A percentile compares a stretch with the other conserved stretches of the same genome.
Conservation (phyloP, 305 asterid species). For the Rubia tinctorum region DNA sequence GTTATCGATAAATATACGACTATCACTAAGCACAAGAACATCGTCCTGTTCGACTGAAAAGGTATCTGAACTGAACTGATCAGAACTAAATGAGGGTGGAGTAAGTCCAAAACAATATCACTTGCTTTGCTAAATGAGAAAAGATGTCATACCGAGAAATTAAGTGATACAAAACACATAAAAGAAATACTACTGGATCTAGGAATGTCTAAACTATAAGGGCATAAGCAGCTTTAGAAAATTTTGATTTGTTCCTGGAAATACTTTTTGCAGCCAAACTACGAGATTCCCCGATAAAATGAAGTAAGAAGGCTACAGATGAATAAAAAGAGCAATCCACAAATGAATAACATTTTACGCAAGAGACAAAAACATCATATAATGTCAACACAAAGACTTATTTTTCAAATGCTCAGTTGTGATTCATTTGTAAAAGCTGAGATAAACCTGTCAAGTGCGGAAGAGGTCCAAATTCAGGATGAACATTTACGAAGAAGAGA, state of each 20-base stretch:
- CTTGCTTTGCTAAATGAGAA: no score
- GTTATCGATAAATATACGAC: not conserved
- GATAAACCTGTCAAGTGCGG: not conserved
- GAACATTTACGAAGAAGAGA: conserved; percentile 5
- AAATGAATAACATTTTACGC: not conserved
- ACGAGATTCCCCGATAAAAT: no score
- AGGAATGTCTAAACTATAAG: no score
- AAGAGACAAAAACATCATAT: not conserved
- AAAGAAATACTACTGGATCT: no score
- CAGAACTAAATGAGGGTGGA: no score
- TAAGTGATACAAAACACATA: not conserved
- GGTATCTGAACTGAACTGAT: not conserved
- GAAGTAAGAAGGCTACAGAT: not conserved
- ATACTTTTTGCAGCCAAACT: not conserved
- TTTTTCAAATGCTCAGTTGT: not conserved
- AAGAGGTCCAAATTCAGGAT: not conserved
- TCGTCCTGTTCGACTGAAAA: not conserved
- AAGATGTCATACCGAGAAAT: not conserved
- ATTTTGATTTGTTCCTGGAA: not conserved
- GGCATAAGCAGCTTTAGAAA: not conserved
- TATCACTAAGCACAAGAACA: not conserved
- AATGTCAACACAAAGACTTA: not conserved
- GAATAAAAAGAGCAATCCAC: not conserved
- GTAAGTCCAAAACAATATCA: no score
- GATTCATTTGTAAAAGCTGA: not conserved